These are phyloP conservation scores for Pseudocercospora fijiensis DNA, from an alignment of 2,329 filamentous ascomycete species.

Conservation along the genomic window DNA sequence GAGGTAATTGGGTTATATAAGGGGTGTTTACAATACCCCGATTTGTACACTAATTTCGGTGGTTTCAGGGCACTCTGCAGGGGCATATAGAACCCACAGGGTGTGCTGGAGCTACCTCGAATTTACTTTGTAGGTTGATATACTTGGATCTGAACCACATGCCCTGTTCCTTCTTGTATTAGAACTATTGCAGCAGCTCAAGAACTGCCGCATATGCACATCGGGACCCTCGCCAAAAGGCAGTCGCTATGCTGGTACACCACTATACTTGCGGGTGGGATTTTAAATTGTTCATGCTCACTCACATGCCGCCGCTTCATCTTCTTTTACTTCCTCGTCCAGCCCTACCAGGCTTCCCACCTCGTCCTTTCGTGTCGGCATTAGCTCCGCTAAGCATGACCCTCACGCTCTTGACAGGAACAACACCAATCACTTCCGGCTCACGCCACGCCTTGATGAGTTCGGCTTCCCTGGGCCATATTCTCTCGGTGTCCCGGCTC, in stretches of 20 bases:
- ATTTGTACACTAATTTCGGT: too few relatives aligned
- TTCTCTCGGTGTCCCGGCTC: constrained; percentile 62
- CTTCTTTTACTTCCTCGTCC: constrained; percentile 28
- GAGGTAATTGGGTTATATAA: too few relatives aligned
- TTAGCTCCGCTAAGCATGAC: constrained; percentile 66
- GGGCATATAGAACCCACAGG: too few relatives aligned
- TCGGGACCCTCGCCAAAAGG: background rate
- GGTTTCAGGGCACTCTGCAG: too few relatives aligned
- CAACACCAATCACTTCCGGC: constrained; percentile 74
- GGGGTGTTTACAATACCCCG: too few relatives aligned
- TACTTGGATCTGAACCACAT: too few relatives aligned
- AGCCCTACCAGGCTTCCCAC: constrained; percentile 33
- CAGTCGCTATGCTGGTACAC: background rate
- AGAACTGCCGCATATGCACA: background rate
- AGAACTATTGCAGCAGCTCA: background rate
- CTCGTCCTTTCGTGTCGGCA: constrained; percentile 46
- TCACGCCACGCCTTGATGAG: constrained; percentile 77
- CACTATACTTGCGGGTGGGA: background rate
- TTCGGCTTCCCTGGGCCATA: constrained; percentile 86
- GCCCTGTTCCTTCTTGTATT: too few relatives aligned
- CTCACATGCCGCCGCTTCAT: constrained; percentile 6
- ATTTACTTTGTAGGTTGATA: too few relatives aligned
- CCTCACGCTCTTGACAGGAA: constrained; percentile 77
- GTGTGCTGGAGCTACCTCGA: too few relatives aligned
- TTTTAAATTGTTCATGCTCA: background rate